These are phyloP conservation scores for Skeletonema tropicum DNA, from an alignment of 108 stramenopile genomes.

Conservation along the genomic window DNA sequence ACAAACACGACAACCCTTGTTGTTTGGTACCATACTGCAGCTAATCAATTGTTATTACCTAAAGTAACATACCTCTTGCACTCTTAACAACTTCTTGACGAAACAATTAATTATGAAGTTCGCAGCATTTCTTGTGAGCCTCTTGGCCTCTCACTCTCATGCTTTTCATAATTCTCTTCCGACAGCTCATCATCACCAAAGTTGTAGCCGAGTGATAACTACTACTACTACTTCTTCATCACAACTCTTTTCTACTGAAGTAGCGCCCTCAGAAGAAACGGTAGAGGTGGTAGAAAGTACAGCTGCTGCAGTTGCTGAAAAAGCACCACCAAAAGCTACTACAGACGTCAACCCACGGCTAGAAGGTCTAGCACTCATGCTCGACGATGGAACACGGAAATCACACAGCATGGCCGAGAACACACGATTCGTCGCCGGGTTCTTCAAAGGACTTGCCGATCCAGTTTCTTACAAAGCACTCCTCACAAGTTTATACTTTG, in stretches of 20 bases:
- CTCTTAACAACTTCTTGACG: too few relatives aligned
- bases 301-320: too few relatives aligned
- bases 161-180: not conserved
- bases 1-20: too few relatives aligned
- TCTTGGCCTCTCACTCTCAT: not conserved
- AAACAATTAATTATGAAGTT: not conserved
- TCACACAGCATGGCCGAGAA: constrained; percentile 68
- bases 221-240: too few relatives aligned
- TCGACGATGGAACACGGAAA: constrained; percentile 71
- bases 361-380: constrained; percentile 44
- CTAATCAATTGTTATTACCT: too few relatives aligned
- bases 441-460: constrained; percentile 67
- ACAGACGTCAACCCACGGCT: constrained; percentile 40
- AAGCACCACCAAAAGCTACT: not conserved
- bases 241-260: not conserved
- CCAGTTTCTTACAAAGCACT: constrained; percentile 45
- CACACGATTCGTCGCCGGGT: constrained; percentile 66
- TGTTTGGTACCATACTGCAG: too few relatives aligned
- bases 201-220: not conserved
- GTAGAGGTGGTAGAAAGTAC: too few relatives aligned
- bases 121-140: not conserved
- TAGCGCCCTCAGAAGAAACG: not conserved
- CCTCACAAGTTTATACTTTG: constrained; percentile 59
- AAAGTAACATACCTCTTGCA: too few relatives aligned
- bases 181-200: not conserved